phyloP scores from a whole-genome alignment of 805 yeast species.

The Wickerhamomyces pijperi region DNA sequence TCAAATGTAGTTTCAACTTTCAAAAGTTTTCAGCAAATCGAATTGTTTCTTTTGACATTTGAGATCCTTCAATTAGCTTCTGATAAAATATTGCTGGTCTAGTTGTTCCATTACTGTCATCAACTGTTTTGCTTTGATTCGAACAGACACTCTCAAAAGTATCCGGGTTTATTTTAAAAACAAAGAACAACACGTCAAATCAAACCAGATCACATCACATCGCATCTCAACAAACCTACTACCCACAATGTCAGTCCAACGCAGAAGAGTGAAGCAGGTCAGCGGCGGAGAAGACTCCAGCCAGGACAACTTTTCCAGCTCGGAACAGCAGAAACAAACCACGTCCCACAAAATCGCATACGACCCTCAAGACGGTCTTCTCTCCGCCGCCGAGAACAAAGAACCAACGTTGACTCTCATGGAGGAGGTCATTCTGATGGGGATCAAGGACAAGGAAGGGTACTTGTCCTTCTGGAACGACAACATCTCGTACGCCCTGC shows the following conservation, averaged over 20 bases:
- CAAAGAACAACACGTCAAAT: too few relatives aligned
- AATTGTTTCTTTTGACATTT: too few relatives aligned
- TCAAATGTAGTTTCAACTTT: too few relatives aligned
- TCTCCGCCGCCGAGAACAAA: constrained; percentile 22
- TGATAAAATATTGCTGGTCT: too few relatives aligned
- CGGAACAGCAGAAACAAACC: constrained; percentile 12
- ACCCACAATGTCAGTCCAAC: constrained; percentile 30
- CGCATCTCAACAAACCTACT: not conserved
- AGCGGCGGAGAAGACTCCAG: constrained; percentile 7
- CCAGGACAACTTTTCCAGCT: not conserved
- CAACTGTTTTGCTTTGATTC: too few relatives aligned
- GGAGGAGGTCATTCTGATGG: constrained; percentile 93
- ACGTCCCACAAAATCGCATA: constrained; percentile 59
- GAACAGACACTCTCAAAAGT: too few relatives aligned
- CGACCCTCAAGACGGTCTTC: constrained; percentile 51
- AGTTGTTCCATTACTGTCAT: too few relatives aligned
- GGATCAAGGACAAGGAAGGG: constrained; percentile 92
- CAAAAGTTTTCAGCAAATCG: too few relatives aligned
- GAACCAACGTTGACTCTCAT: constrained; percentile 77
- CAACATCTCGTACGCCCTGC: constrained; percentile 87
- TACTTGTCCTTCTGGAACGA: constrained; percentile 97
- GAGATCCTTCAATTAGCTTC: too few relatives aligned
- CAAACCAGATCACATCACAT: too few relatives aligned
- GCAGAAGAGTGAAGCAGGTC: constrained; percentile 54
- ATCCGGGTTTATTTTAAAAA: too few relatives aligned